phyloP scores from a whole-genome alignment of 176 grass and related monocot genomes.

The Ananas comosus region DNA sequence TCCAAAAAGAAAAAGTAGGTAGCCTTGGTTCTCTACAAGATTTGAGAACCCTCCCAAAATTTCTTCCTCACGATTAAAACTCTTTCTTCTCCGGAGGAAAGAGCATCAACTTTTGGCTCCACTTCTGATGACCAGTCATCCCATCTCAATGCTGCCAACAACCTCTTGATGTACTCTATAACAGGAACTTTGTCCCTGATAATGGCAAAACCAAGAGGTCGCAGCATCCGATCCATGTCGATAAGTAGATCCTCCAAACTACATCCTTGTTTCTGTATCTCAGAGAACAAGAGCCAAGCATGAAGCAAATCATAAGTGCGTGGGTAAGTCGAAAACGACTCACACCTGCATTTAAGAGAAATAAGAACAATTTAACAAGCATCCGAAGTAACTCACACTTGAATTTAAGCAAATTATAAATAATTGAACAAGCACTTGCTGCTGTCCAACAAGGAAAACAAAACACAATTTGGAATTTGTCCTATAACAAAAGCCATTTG shows the following conservation, averaged over 20 bases:
- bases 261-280: slow-evolving; percentile 51
- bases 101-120: slow-evolving; percentile 38
- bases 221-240: slow-evolving; percentile 70
- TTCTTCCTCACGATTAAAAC: slow-evolving; percentile 65
- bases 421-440: background rate
- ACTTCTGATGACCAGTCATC: slow-evolving; percentile 59
- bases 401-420: background rate
- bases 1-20: background rate
- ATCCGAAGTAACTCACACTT: background rate
- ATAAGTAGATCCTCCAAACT: slow-evolving; percentile 67
- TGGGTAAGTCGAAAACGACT: slow-evolving; percentile 68
- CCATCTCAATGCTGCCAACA: slow-evolving; percentile 47
- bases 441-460: no score
- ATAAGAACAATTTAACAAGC: background rate
- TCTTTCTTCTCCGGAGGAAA: slow-evolving; percentile 39
- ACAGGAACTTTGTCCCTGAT: slow-evolving; percentile 49
- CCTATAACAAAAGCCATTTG: no score
- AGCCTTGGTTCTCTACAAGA: background rate
- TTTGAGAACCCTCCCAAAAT: slow-evolving; percentile 29
- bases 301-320: slow-evolving; percentile 71
- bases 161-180: slow-evolving; percentile 45
- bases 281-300: slow-evolving; percentile 45
- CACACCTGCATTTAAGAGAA: slow-evolving; percentile 47
- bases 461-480: no score
- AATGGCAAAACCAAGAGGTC: slow-evolving; percentile 48